These are phyloP conservation scores for Mycena haematopus DNA, from an alignment of 768 basidiomycete species.

Conservation along the genomic window DNA sequence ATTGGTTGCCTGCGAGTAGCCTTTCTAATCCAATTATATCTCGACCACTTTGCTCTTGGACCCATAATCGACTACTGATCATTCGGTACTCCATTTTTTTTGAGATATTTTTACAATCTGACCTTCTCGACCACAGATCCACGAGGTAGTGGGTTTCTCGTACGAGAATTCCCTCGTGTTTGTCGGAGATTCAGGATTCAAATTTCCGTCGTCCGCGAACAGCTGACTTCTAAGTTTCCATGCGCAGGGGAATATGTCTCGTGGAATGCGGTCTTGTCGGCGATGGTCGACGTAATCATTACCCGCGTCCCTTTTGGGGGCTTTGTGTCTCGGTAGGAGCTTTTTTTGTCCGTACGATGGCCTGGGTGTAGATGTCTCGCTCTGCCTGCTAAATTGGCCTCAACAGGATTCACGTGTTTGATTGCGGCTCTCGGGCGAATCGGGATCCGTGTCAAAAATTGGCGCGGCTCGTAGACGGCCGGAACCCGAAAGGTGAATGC, in stretches of 20 bases:
- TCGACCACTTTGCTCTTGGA: no score
- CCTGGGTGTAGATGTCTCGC: neutral
- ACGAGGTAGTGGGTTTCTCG: no score
- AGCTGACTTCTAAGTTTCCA: slow-evolving; percentile 1
- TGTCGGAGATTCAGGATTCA: neutral
- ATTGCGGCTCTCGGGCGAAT: neutral
- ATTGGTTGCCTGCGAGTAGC: no score
- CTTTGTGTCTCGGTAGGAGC: no score
- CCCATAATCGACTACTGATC: no score
- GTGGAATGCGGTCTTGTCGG: neutral
- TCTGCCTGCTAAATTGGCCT: neutral
- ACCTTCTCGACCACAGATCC: no score
- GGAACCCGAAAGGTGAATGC: neutral
- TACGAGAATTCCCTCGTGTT: neutral
- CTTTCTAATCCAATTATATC: no score
- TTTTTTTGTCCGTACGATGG: neutral
- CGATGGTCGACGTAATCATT: neutral
- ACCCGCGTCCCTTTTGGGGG: no score
- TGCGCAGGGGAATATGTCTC: neutral
- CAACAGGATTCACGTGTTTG: neutral
- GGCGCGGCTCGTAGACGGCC: neutral
- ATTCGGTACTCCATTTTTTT: no score
- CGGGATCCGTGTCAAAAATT: neutral
- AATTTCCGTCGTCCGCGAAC: neutral
- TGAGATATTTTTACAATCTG: no score